These are phyloP conservation scores for Trichoderma oligosporum DNA, from an alignment of 2,329 filamentous ascomycete genomes.

Conservation along the genomic window DNA sequence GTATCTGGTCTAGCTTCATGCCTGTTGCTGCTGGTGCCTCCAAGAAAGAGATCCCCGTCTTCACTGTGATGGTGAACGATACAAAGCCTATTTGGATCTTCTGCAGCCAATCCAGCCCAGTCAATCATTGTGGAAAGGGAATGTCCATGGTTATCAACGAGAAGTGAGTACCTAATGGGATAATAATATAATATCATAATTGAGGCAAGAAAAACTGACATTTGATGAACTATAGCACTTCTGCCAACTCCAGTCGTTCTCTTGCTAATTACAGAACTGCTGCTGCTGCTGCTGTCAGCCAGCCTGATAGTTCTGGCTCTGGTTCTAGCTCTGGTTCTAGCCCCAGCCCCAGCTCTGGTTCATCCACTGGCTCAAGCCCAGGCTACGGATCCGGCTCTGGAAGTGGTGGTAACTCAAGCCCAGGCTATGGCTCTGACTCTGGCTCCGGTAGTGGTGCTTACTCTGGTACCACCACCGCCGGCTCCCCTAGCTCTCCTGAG, in stretches of 20 bases:
- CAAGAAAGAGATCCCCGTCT: slow-evolving; percentile 58
- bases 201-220: neutral
- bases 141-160: slow-evolving; percentile 77
- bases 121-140: slow-evolving; percentile 67
- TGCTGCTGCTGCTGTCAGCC: slow-evolving; percentile 28
- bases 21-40: slow-evolving; percentile 52
- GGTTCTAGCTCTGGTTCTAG: slow-evolving; percentile 9
- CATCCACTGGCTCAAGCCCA: neutral
- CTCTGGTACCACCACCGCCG: slow-evolving; percentile 22
- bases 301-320: too few relatives aligned
- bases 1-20: slow-evolving; percentile 67
- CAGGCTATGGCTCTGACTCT: neutral
- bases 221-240: slow-evolving; percentile 34
- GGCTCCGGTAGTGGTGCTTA: neutral
- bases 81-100: slow-evolving; percentile 73
- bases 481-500: slow-evolving; percentile 18
- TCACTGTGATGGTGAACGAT: slow-evolving; percentile 66
- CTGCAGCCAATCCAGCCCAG: slow-evolving; percentile 74
- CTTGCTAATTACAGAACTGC: slow-evolving; percentile 48
- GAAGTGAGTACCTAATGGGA: slow-evolving; percentile 49
- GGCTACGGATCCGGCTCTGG: neutral
- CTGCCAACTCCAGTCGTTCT: slow-evolving; percentile 50
- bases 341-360: slow-evolving; percentile 7
- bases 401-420: too few relatives aligned
- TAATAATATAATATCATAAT: too few relatives aligned